Base-by-base conservation (phyloP, 306 rosid genomes). In the Cucurbita ficifolia region DNA sequence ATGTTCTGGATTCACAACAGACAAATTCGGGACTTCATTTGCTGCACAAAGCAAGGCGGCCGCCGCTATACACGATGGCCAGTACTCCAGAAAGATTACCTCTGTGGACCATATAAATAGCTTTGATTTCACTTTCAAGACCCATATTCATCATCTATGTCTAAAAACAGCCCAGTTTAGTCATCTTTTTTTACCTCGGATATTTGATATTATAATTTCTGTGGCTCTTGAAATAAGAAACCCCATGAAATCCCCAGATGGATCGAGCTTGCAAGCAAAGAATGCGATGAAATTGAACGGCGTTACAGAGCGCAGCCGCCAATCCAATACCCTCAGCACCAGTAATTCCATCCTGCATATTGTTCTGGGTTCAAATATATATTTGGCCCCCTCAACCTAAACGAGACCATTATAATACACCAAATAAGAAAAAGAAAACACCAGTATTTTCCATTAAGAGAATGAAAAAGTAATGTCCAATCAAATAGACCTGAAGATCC, bases 51-150 rank as follows among this genome's bases (percentile, higher is more conserved):
- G 90, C 75, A 91, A 85, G 21, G 96, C 96, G 12, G 96, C 91
- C 2, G 86, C 99, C 39, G 99, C 97, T 79, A 91, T 91, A 87
- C 99, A 95, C 40, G 99, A 95, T 79, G 99, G 99, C 97, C 97
- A 80, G 67, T 86, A 88, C 48, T 89, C 97, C 77, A 91, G 84
- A 85, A 91, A 84, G 82, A 86, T 86, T 39, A 88, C 83, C 80
- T 95, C 99, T 91, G 88, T 76, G 54, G 79, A 80, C 79, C 77
- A 36, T 17, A 75, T 67, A 43, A 22, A 74, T 33, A 59, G 61
- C 36, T 35, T 69, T 14, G 3, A 68, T 36, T 59, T 13, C 38
- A 51, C 2, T 71, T 24, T 70, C 40, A 51, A 62, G 0, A 16
- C 70, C 51, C 7, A 63, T 63, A n/a, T 10, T 43, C 9, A n/a